Base-by-base conservation (phyloP, 768 basidiomycete species). In the Amyloporia xantha region DNA sequence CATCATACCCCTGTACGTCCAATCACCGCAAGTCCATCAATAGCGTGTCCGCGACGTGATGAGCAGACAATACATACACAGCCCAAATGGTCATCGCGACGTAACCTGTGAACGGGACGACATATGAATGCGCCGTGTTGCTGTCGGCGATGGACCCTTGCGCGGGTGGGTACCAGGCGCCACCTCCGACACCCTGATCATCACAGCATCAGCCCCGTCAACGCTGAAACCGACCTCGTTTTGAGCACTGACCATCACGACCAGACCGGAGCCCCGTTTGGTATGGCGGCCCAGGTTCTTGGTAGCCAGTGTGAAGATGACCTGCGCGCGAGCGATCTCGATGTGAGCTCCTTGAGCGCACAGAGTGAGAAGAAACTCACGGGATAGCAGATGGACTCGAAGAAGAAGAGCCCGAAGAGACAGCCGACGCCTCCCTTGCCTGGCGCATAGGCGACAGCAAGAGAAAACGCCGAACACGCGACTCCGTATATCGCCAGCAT, bases 341-440 rank as follows among this genome's bases (percentile, higher is more conserved):
- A 23, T 41, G 25, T 42, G 24, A 50, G n/a, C 21, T n/a, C n/a
- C n/a, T n/a, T n/a, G n/a, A n/a, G n/a, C n/a, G n/a, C n/a, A n/a
- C n/a, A n/a, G n/a, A n/a, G n/a, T n/a, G n/a, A n/a, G n/a, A n/a
- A 5, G 27, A 21, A 39, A 12, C 73, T 53, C 50, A 77, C 78
- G 4, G 81, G 81, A 54, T 82, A 83, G 56, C 83, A 86, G 51
- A 86, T 85, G 25, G 82, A 84, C 64, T 86, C 84, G 61, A 84
- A 84, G 71, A 82, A 84, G 72, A 85, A 84, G 47, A 86, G 65
- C 48, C 70, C 60, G 59, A 83, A 86, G 28, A 86, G 61, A 65
- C 76, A 82, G 9, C 70, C 77, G 36, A 87, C 66, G 27, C 78
- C 85, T 4, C 73, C 66, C 45, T 68, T 67, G 12, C 84, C 81